phyloP scores from a whole-genome alignment of 768 basidiomycete genomes.

The Dacryopinax spathularia region DNA sequence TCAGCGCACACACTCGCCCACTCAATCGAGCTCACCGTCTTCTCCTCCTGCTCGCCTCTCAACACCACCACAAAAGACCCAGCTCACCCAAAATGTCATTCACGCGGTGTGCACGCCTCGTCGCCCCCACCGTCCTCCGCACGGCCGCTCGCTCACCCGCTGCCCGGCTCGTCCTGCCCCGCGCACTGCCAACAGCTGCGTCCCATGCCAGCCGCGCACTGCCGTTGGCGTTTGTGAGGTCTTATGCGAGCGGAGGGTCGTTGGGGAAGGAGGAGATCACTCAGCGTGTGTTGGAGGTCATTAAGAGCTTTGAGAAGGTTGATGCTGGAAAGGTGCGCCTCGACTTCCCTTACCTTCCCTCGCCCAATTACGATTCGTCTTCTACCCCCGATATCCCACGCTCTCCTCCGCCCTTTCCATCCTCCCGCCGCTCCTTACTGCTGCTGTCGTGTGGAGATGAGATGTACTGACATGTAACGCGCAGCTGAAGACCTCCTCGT shows the following conservation, averaged over 20 bases:
- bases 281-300: constrained; percentile 60
- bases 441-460: neutral
- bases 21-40: too few species aligned
- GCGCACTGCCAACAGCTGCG: neutral
- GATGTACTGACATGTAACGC: neutral
- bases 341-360: neutral
- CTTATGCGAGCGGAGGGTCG: constrained; percentile 52
- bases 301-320: constrained; percentile 85
- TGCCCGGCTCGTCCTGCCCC: neutral
- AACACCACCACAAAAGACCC: too few species aligned
- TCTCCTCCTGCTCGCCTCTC: too few species aligned
- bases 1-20: neutral
- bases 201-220: neutral
- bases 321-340: constrained; percentile 51
- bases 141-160: neutral
- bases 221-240: neutral
- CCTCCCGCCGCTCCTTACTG: neutral
- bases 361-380: neutral
- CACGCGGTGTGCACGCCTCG: neutral
- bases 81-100: neutral
- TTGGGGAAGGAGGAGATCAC: constrained; percentile 57
- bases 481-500: constrained; percentile 51
- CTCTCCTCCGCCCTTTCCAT: too few species aligned
- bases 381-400: neutral
- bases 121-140: neutral